Conservation (phyloP, 352 stramenopile genomes). For the Pythium dissotocum region DNA sequence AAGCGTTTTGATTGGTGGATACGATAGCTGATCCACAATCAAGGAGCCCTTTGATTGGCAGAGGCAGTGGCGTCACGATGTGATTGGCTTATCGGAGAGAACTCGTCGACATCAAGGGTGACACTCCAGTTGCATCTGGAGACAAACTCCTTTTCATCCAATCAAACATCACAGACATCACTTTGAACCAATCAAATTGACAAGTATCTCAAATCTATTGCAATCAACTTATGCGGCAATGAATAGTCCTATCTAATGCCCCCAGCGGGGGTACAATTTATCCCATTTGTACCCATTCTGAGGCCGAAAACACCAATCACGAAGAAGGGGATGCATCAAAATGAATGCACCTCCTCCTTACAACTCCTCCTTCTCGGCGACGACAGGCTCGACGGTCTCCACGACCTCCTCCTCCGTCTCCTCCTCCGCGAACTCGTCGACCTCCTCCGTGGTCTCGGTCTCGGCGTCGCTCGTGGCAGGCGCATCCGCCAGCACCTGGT, state of each 20-base stretch:
- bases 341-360: too few relatives aligned
- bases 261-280: conserved; percentile 9
- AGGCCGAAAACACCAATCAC: background rate
- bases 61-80: background rate
- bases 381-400: background rate
- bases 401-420: conserved; percentile 49
- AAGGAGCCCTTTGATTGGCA: conserved; percentile 2
- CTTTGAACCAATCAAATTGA: background rate
- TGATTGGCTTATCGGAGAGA: background rate
- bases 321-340: too few relatives aligned
- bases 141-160: background rate
- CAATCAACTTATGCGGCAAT: conserved; percentile 12
- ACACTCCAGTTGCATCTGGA: background rate
- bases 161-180: background rate
- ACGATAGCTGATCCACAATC: background rate
- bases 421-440: conserved; percentile 36
- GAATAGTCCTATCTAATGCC: conserved; percentile 7
- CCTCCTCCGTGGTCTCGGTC: conserved; percentile 32
- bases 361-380: conserved; percentile 31
- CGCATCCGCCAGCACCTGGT: conserved; percentile 23
- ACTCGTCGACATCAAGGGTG: background rate
- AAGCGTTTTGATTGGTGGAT: background rate
- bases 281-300: background rate
- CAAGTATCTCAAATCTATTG: conserved; percentile 11
- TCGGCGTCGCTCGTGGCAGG: conserved; percentile 30